Percentiles rank a stretch among this genome's conserved stretches.
Evolutionary conservation across 2,329 filamentous ascomycete genomes (phyloP).

Genomic region (Aspergillus sp.): DNA sequence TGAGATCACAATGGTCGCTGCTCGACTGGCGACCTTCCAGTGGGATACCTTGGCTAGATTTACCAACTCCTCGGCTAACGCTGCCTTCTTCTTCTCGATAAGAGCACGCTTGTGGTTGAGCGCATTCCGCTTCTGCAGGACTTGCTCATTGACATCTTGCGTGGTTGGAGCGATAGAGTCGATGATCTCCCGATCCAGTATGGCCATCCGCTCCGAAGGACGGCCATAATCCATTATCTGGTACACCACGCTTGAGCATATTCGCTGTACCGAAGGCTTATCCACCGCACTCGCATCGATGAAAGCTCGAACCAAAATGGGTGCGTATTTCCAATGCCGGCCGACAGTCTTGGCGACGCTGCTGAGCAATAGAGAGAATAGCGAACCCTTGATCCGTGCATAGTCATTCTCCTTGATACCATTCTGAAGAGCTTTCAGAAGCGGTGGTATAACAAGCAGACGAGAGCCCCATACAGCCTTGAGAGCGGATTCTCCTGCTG

Average conservation of each 20-base stretch:
- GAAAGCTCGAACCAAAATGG: slow-evolving; percentile 85
- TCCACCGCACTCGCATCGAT: slow-evolving; percentile 89
- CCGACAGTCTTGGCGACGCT: slow-evolving; percentile 85
- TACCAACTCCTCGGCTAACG: slow-evolving; percentile 79
- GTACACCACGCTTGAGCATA: slow-evolving; percentile 80
- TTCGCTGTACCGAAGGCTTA: slow-evolving; percentile 89
- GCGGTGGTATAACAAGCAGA: slow-evolving; percentile 84
- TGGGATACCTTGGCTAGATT: slow-evolving; percentile 78
- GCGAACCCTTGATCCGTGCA: slow-evolving; percentile 89
- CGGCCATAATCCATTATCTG: slow-evolving; percentile 91
- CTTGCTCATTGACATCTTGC: slow-evolving; percentile 62
- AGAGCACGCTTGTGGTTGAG: slow-evolving; percentile 74
- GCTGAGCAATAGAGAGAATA: slow-evolving; percentile 89
- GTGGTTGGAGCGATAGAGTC: slow-evolving; percentile 69
- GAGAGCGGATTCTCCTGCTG: slow-evolving; percentile 87
- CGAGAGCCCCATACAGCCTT: slow-evolving; percentile 89
- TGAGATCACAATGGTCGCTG: slow-evolving; percentile 87
- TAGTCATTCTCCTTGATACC: slow-evolving; percentile 81
- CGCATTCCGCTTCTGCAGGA: slow-evolving; percentile 65
- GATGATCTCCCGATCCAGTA: slow-evolving; percentile 73
- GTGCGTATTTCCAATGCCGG: slow-evolving; percentile 93
- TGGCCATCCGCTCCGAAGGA: slow-evolving; percentile 81
- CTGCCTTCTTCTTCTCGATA: slow-evolving; percentile 83
- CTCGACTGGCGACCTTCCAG: slow-evolving; percentile 94
- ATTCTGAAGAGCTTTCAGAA: slow-evolving; percentile 76